phyloP scores from a whole-genome alignment of 2,329 filamentous ascomycete species.

The Hirsutella thompsonii region DNA sequence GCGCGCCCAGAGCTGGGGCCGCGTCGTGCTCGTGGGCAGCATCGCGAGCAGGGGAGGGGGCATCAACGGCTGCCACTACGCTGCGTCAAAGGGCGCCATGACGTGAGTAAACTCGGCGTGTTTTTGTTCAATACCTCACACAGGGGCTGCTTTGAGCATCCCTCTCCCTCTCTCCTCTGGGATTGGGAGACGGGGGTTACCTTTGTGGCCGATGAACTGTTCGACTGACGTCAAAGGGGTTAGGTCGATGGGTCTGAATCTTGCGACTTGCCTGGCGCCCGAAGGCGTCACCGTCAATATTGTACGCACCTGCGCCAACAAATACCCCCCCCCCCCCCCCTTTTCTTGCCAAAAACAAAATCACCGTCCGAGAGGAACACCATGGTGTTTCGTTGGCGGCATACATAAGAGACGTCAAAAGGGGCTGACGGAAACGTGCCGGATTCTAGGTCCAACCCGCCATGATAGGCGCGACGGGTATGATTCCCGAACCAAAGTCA shows the following conservation, averaged over 20 bases:
- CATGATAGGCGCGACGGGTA: constrained; percentile 22
- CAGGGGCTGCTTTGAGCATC: no score
- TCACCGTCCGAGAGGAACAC: no score
- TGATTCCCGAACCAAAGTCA: constrained; percentile 19
- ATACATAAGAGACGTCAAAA: no score
- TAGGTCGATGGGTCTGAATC: constrained; percentile 21
- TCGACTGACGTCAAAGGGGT: neutral
- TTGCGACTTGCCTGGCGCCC: constrained; percentile 17
- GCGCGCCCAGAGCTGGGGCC: constrained; percentile 17
- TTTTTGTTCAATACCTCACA: no score
- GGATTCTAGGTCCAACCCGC: constrained; percentile 16
- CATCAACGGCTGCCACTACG: constrained; percentile 22
- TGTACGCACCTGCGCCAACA: constrained; percentile 6
- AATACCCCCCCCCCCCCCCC: no score
- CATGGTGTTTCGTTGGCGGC: no score
- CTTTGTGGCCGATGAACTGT: neutral
- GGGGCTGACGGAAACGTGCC: neutral
- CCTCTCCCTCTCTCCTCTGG: no score
- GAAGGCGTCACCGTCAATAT: constrained; percentile 22
- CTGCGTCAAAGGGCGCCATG: constrained; percentile 19
- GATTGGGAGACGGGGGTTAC: no score
- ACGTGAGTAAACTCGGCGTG: no score
- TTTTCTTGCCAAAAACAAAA: no score
- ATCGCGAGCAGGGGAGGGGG: constrained; percentile 19
- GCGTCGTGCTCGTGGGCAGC: constrained; percentile 19